phyloP scores from a whole-genome alignment of 192 early-diverging fungal genomes.

The Podila epicladia region DNA sequence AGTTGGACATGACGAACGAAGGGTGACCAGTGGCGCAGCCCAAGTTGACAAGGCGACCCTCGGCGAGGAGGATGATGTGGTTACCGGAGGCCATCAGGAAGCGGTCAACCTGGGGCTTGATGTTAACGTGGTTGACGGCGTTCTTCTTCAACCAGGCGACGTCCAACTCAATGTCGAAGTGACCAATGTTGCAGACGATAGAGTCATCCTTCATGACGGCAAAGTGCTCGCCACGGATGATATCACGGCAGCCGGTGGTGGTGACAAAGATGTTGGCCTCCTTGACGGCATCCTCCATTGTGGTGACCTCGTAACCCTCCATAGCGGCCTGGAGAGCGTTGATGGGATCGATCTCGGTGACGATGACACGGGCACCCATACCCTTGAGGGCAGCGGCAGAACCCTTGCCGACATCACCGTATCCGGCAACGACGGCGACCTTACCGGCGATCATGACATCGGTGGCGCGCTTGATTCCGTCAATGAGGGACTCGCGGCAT shows the following conservation, averaged over 20 bases:
- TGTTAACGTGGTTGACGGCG: constrained; percentile 87
- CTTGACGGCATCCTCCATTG: constrained; percentile 93
- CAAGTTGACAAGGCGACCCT: constrained; percentile 99
- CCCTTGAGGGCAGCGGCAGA: constrained; percentile 97
- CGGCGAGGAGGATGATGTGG: constrained; percentile 97
- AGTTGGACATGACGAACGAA: constrained; percentile 99
- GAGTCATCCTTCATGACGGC: constrained; percentile 96
- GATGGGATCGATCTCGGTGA: constrained; percentile 99
- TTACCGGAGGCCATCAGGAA: constrained; percentile 90
- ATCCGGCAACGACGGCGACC: constrained; percentile 97
- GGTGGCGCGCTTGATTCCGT: constrained; percentile 99
- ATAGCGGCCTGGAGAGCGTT: constrained; percentile 99
- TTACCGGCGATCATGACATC: constrained; percentile 99
- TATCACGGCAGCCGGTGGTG: constrained; percentile 98
- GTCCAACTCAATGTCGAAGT: constrained; percentile 99
- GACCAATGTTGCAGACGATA: constrained; percentile 99
- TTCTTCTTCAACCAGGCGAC: constrained; percentile 98
- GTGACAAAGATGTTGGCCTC: constrained; percentile 99
- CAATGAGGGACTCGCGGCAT: constrained; percentile 98
- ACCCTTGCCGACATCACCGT: constrained; percentile 99
- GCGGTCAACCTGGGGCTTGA: constrained; percentile 99
- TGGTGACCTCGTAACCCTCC: constrained; percentile 99
- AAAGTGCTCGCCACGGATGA: constrained; percentile 94
- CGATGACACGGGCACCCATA: constrained; percentile 98
- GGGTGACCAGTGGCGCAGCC: constrained; percentile 99